phyloP scores from a whole-genome alignment of 306 rosid species.

The Adenanthera pavonina region DNA sequence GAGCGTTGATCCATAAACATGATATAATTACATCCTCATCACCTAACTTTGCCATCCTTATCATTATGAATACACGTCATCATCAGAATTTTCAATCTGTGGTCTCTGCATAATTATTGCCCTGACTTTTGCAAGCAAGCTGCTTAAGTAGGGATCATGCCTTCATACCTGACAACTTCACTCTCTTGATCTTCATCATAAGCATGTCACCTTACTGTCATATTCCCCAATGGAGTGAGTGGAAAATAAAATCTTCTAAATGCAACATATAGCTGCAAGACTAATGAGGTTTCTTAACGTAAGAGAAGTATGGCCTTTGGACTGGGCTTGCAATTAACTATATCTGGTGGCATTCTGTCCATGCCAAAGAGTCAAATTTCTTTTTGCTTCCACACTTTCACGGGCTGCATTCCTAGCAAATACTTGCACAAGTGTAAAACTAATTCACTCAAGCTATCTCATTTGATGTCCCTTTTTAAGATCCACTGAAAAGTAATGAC shows the following conservation, averaged over 20 bases:
- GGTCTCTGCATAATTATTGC: constrained; percentile 5
- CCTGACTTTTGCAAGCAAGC: constrained; percentile 30
- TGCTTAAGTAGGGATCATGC: constrained; percentile 6
- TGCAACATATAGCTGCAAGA: background rate
- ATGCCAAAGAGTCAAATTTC: constrained; percentile 2
- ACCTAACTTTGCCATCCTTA: background rate
- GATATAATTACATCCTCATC: background rate
- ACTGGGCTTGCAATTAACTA: constrained; percentile 24
- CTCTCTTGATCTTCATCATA: constrained; percentile 13
- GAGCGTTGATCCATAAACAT: background rate
- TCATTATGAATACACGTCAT: background rate
- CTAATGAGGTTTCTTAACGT: background rate
- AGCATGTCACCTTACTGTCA: constrained; percentile 17
- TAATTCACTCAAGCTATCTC: constrained; percentile 38
- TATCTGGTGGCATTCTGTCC: background rate
- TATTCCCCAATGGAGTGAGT: background rate
- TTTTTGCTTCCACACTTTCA: background rate
- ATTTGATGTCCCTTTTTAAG: too few species aligned
- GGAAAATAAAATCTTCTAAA: background rate
- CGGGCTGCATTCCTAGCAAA: too few species aligned
- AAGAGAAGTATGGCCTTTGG: background rate
- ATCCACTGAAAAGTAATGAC: background rate
- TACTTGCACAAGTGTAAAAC: constrained; percentile 26
- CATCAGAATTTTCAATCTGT: background rate
- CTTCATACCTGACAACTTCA: constrained; percentile 15